Conservation (phyloP, 495 filamentous ascomycete genomes). For the Delitschia confertaspora region DNA sequence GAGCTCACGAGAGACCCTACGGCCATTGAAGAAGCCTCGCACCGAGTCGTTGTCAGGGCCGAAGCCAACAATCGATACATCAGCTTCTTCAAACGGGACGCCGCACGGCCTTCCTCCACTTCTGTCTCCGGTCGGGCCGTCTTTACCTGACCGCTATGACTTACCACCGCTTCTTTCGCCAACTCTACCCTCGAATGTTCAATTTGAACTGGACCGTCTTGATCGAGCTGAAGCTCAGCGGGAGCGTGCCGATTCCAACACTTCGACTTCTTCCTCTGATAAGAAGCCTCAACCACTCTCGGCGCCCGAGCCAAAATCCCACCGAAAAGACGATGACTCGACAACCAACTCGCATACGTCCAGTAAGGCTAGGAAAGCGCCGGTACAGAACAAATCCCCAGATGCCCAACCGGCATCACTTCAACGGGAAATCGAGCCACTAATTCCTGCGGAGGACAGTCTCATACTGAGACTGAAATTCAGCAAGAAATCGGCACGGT, state of each 20-base stretch:
- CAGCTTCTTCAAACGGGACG: constrained; percentile 19
- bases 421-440: constrained; percentile 10
- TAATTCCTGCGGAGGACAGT: neutral
- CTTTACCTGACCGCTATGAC: constrained; percentile 20
- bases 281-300: constrained; percentile 17
- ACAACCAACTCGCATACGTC: neutral
- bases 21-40: neutral
- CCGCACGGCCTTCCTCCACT: constrained; percentile 26
- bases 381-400: constrained; percentile 3
- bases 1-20: constrained; percentile 1
- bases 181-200: constrained; percentile 21
- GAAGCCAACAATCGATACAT: constrained; percentile 11
- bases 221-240: constrained; percentile 21
- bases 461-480: constrained; percentile 25
- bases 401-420: constrained; percentile 5
- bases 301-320: constrained; percentile 7
- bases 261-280: constrained; percentile 20
- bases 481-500: constrained; percentile 5
- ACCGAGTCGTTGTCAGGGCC: constrained; percentile 1
- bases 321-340: constrained; percentile 14
- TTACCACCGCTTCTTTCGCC: constrained; percentile 26
- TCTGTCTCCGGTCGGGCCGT: constrained; percentile 16
- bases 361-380: neutral
- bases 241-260: constrained; percentile 26
- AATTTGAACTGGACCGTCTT: constrained; percentile 22